Conservation (phyloP, 306 rosid genomes). For the Cicer pinnatifidum region DNA sequence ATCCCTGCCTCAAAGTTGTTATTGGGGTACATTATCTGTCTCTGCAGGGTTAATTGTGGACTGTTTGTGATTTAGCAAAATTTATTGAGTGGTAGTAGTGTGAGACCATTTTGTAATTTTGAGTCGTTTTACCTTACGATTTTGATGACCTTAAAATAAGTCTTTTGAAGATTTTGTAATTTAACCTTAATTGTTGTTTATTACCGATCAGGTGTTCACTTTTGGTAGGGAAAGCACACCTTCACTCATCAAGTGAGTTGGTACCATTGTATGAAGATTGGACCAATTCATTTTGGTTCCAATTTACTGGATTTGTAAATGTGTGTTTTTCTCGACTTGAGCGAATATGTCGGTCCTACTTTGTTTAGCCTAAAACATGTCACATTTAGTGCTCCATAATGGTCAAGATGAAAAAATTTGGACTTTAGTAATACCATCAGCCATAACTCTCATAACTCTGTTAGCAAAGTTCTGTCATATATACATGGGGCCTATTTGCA, state of each 20-base stretch:
- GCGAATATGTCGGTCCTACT: neutral
- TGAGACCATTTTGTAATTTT: neutral
- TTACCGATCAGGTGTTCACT: neutral
- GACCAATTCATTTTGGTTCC: neutral
- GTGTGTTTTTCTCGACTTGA: neutral
- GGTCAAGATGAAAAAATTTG: conserved; percentile 38
- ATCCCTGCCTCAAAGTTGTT: neutral
- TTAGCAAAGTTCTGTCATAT: conserved; percentile 48
- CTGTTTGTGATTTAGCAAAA: conserved; percentile 26
- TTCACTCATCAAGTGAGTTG: neutral
- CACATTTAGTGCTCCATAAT: conserved; percentile 27
- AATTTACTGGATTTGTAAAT: neutral
- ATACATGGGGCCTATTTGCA: conserved; percentile 61
- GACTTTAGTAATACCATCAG: conserved; percentile 44
- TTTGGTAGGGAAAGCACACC: neutral
- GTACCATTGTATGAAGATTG: neutral
- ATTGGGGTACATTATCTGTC: neutral
- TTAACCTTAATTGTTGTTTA: conserved; percentile 37
- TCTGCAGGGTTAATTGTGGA: conserved; percentile 1
- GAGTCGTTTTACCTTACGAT: neutral
- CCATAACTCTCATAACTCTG: conserved; percentile 50
- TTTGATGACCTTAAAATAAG: conserved; percentile 23
- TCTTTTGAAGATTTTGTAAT: conserved; percentile 34
- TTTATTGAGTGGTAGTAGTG: conserved; percentile 23
- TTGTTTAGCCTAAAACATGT: neutral